Conservation (phyloP, 805 yeast species). For the Ascoidea rubescens region DNA sequence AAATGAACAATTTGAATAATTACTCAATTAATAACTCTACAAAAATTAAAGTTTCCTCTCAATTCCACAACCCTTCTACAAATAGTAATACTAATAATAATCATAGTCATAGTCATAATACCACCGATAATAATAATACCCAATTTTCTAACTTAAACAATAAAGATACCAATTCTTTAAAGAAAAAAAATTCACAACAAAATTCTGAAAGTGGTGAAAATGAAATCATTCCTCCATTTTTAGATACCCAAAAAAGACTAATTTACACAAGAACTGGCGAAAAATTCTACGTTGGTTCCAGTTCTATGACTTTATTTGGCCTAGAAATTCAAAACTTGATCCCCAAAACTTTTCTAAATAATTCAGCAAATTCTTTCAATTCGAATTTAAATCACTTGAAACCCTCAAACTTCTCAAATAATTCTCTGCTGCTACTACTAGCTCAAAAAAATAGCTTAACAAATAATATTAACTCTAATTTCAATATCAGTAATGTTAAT, state of each 20-base stretch:
- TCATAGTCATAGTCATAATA: too few relatives aligned
- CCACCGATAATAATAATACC: neutral
- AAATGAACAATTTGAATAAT: neutral
- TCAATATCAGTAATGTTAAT: too few relatives aligned
- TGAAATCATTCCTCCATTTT: constrained; percentile 57
- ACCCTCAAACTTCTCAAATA: constrained; percentile 8
- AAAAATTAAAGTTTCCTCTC: neutral
- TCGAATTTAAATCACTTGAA: constrained; percentile 12
- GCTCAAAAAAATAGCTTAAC: neutral
- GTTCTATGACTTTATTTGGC: constrained; percentile 74
- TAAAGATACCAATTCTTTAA: neutral
- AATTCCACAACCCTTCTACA: neutral
- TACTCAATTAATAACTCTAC: constrained; percentile 1
- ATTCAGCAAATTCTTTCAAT: constrained; percentile 1
- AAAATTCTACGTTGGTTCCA: constrained; percentile 63
- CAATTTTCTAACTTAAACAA: constrained; percentile 3
- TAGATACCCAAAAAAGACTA: constrained; percentile 57
- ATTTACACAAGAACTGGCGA: constrained; percentile 69
- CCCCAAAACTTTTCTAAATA: constrained; percentile 14
- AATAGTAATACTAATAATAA: neutral
- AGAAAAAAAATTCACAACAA: constrained; percentile 7
- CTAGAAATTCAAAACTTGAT: constrained; percentile 60
- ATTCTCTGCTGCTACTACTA: too few relatives aligned
- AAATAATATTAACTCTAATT: constrained; percentile 2
- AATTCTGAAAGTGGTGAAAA: constrained; percentile 12